Conservation (phyloP, 2,329 filamentous ascomycete species). For the Arthrobotrys iridis region DNA sequence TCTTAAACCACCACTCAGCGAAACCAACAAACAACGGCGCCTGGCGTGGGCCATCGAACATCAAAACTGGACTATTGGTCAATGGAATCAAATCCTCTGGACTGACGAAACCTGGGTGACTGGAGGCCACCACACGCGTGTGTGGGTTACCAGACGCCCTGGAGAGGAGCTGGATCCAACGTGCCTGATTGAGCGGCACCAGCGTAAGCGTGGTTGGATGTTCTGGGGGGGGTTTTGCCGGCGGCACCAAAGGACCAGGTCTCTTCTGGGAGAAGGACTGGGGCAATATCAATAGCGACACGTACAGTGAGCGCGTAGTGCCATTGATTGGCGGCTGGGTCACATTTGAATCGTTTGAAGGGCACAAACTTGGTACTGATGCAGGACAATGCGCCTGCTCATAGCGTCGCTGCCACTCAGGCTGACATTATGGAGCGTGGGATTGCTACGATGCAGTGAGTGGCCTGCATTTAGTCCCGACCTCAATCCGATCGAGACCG, state of each 20-base stretch:
- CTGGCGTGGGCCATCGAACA: constrained; percentile 27
- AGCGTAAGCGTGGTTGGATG: constrained; percentile 58
- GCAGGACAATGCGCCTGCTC: neutral
- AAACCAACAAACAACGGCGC: neutral
- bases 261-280: constrained; percentile 60
- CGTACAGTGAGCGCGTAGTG: constrained; percentile 55
- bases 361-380: neutral
- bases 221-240: constrained; percentile 59
- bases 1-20: neutral
- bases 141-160: constrained; percentile 51
- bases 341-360: neutral
- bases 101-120: constrained; percentile 56
- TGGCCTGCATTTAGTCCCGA: constrained; percentile 44
- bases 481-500: constrained; percentile 43
- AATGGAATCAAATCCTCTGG: constrained; percentile 55
- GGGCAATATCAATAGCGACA: constrained; percentile 57
- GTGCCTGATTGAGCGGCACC: constrained; percentile 55
- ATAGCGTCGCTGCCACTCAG: neutral
- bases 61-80: constrained; percentile 21
- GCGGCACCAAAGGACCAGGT: constrained; percentile 56
- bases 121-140: constrained; percentile 38
- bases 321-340: constrained; percentile 52
- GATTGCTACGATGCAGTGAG: neutral
- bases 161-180: constrained; percentile 56
- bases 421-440: constrained; percentile 2